phyloP scores from a whole-genome alignment of 1,284 basidiomycete species.

The Rhodotorula sp. region DNA sequence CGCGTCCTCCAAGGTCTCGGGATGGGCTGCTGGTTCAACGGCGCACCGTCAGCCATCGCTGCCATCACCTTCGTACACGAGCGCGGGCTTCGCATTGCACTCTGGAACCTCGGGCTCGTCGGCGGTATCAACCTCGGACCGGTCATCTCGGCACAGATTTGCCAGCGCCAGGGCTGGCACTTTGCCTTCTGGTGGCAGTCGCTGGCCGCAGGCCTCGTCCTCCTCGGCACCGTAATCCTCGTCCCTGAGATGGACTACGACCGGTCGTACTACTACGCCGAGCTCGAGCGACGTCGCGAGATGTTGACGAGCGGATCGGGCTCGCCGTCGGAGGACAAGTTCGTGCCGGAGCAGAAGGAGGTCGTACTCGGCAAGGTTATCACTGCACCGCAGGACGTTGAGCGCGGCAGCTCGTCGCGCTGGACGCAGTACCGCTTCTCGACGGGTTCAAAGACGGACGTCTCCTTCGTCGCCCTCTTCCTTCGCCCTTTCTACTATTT shows the following conservation, averaged over 20 bases:
- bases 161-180: constrained; percentile 54
- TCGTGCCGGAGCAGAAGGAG: constrained; percentile 5
- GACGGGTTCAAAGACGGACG: constrained; percentile 3
- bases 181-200: constrained; percentile 31
- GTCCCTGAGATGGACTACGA: constrained; percentile 51
- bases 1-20: constrained; percentile 56
- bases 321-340: neutral
- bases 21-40: constrained; percentile 54
- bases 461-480: constrained; percentile 1
- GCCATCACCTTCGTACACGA: constrained; percentile 56
- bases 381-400: neutral
- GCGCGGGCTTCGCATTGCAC: constrained; percentile 52
- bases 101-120: constrained; percentile 55
- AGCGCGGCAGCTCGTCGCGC: neutral
- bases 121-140: constrained; percentile 50
- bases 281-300: constrained; percentile 43
- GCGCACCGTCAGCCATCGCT: constrained; percentile 55
- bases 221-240: constrained; percentile 53
- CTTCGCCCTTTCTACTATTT: constrained; percentile 9
- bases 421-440: constrained; percentile 10
- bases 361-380: neutral
- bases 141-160: constrained; percentile 12
- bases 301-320: constrained; percentile 19
- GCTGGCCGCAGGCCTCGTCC: constrained; percentile 51
- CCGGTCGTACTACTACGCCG: constrained; percentile 41